phyloP scores from a whole-genome alignment of 2,329 filamentous ascomycete genomes.

The Fusarium burgessii region DNA sequence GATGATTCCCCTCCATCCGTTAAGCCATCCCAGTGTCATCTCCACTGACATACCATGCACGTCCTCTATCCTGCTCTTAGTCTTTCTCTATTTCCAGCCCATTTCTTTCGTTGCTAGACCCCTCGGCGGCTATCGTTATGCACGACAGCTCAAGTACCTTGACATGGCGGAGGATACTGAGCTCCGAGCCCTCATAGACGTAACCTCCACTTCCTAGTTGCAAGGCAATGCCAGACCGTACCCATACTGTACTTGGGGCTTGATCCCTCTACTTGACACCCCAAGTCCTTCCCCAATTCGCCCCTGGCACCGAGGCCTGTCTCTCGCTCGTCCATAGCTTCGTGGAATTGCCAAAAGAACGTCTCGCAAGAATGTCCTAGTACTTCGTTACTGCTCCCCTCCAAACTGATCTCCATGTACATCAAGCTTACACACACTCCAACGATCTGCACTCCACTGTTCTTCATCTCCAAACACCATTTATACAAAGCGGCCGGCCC shows the following conservation, averaged over 20 bases:
- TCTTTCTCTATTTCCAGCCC: conserved; percentile 36
- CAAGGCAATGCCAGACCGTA: conserved; percentile 36
- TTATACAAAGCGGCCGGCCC: conserved; percentile 47
- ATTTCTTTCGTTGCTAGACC: conserved; percentile 31
- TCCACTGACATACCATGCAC: conserved; percentile 42
- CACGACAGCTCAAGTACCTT: conserved; percentile 46
- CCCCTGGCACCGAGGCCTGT: conserved; percentile 35
- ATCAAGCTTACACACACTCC: conserved; percentile 32
- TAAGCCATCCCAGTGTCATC: conserved; percentile 28
- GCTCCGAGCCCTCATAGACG: conserved; percentile 9
- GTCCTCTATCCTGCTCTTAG: conserved; percentile 28
- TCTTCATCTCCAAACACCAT: conserved; percentile 45
- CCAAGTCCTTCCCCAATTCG: conserved; percentile 16
- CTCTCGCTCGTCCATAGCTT: conserved; percentile 31
- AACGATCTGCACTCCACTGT: conserved; percentile 45
- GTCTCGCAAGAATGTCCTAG: conserved; percentile 34
- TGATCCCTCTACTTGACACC: conserved; percentile 34
- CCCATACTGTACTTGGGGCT: conserved; percentile 37
- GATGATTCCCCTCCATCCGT: conserved; percentile 18
- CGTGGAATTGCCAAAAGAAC: conserved; percentile 42
- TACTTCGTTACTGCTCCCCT: conserved; percentile 29
- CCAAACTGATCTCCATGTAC: conserved; percentile 31
- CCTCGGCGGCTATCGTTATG: conserved; percentile 50
- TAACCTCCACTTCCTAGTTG: conserved; percentile 30
- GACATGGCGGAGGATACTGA: conserved; percentile 22